These are phyloP conservation scores for Kurtzmaniella quercitrusa DNA, from an alignment of 1,139 yeast species.

Conservation along the genomic window DNA sequence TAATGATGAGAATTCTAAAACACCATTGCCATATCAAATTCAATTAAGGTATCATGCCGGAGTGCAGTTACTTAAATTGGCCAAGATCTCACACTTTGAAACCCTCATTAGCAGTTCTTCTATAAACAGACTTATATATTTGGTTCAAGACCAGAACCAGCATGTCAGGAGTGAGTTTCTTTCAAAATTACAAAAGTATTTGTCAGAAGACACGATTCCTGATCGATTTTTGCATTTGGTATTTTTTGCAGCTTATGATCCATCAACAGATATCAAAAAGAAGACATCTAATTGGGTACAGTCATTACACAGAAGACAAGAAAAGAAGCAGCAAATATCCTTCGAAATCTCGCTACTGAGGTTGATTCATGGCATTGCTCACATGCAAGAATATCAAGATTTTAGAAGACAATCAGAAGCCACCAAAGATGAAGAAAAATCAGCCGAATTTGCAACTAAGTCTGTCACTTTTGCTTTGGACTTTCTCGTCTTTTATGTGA, in stretches of 20 bases:
- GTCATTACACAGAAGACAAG: conserved; percentile 50
- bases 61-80: conserved; percentile 57
- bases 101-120: conserved; percentile 49
- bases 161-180: conserved; percentile 56
- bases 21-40: conserved; percentile 61
- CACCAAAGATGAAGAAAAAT: conserved; percentile 11
- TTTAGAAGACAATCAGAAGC: conserved; percentile 26
- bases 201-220: conserved; percentile 53
- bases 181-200: conserved; percentile 45
- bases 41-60: conserved; percentile 72
- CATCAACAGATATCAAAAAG: conserved; percentile 44
- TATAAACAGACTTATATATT: conserved; percentile 49
- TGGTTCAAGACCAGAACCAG: conserved; percentile 65
- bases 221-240: conserved; percentile 64
- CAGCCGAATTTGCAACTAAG: conserved; percentile 16
- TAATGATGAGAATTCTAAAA: conserved; percentile 40
- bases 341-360: conserved; percentile 67
- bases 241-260: conserved; percentile 77
- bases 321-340: conserved; percentile 35
- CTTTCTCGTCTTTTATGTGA: conserved; percentile 58
- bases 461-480: conserved; percentile 53
- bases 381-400: conserved; percentile 64
- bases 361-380: conserved; percentile 67
- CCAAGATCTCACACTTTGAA: conserved; percentile 52
- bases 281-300: conserved; percentile 69